A percentile compares a stretch with the other conserved stretches of the same genome.
Conservation (phyloP, 495 filamentous ascomycete genomes). For the Penicillium odoratum region DNA sequence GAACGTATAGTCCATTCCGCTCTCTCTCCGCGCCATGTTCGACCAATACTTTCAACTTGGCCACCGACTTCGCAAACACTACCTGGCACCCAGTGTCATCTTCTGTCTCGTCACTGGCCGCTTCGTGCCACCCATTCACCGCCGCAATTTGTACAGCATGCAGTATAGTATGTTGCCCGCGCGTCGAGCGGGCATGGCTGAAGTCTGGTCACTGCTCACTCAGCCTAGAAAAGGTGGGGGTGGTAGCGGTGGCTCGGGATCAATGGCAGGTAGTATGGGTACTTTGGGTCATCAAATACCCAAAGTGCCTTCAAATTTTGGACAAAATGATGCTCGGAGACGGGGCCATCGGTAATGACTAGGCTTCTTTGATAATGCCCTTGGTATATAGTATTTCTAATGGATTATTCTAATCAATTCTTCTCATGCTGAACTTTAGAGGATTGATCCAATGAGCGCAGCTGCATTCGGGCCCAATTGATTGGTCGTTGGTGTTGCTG, state of each 20-base stretch:
- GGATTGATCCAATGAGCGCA: too few relatives aligned
- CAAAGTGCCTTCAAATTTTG: conserved; percentile 39
- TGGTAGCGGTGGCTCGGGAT: conserved; percentile 28
- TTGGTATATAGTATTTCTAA: conserved; percentile 3
- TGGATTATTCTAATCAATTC: conserved; percentile 1
- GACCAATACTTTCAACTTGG: conserved; percentile 96
- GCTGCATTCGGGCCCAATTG: too few relatives aligned
- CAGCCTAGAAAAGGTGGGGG: conserved; percentile 43
- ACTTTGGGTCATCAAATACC: conserved; percentile 30
- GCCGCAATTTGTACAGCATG: conserved; percentile 91
- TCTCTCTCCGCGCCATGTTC: conserved; percentile 90
- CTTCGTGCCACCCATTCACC: conserved; percentile 88
- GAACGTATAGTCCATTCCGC: conserved; percentile 69
- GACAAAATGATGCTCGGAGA: conserved; percentile 37
- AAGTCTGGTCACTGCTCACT: conserved; percentile 81
- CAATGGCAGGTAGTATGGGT: conserved; percentile 32
- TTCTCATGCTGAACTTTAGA: not conserved
- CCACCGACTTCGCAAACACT: conserved; percentile 89
- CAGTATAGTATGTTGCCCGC: conserved; percentile 98
- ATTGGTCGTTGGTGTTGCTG: too few relatives aligned
- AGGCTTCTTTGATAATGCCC: conserved; percentile 11
- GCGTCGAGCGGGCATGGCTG: conserved; percentile 70
- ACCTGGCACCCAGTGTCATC: conserved; percentile 83
- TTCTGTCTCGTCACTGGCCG: conserved; percentile 84
- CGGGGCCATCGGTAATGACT: conserved; percentile 40